Percentiles rank a stretch among this genome's conserved stretches.
Conservation (phyloP, 2,329 filamentous ascomycete genomes). For the Exophiala xenobiotica region DNA sequence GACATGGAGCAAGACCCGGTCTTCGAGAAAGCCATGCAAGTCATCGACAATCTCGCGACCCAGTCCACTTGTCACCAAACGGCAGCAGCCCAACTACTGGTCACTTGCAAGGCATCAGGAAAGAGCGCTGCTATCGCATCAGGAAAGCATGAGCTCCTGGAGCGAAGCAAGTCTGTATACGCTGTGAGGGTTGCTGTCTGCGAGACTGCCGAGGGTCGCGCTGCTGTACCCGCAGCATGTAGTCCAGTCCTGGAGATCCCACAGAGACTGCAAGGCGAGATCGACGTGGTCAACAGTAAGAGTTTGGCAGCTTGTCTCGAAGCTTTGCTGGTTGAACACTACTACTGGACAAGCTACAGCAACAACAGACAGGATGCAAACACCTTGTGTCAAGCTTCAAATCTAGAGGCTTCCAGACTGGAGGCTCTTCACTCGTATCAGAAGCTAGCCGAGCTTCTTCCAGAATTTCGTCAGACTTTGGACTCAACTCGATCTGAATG, state of each 20-base stretch:
- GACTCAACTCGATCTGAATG: constrained; percentile 18
- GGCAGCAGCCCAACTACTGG: constrained; percentile 20
- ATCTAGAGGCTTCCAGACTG: constrained; percentile 18
- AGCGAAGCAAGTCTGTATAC: constrained; percentile 56
- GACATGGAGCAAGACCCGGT: constrained; percentile 19
- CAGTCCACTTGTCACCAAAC: constrained; percentile 26
- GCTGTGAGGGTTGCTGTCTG: constrained; percentile 64
- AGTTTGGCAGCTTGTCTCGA: constrained; percentile 53
- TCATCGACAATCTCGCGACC: constrained; percentile 20
- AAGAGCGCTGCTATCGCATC: constrained; percentile 19
- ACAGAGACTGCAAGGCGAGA: constrained; percentile 20
- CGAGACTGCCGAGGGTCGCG: constrained; percentile 56
- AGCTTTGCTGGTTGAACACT: constrained; percentile 54
- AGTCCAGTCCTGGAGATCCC: constrained; percentile 42
- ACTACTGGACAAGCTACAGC: constrained; percentile 65
- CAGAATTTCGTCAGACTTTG: constrained; percentile 18
- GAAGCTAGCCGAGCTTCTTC: constrained; percentile 24
- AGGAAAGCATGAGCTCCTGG: constrained; percentile 37
- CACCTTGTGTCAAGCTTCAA: constrained; percentile 61
- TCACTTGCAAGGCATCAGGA: constrained; percentile 23
- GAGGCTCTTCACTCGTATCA: constrained; percentile 24
- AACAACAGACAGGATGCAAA: constrained; percentile 62
- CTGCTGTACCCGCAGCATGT: constrained; percentile 53
- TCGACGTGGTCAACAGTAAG: constrained; percentile 26
- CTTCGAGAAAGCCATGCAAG: constrained; percentile 23